Evolutionary conservation across 1,284 basidiomycete species (phyloP), one percentile per base, ranked within the genome.

Genomic region (Schizopora paradoxa): DNA sequence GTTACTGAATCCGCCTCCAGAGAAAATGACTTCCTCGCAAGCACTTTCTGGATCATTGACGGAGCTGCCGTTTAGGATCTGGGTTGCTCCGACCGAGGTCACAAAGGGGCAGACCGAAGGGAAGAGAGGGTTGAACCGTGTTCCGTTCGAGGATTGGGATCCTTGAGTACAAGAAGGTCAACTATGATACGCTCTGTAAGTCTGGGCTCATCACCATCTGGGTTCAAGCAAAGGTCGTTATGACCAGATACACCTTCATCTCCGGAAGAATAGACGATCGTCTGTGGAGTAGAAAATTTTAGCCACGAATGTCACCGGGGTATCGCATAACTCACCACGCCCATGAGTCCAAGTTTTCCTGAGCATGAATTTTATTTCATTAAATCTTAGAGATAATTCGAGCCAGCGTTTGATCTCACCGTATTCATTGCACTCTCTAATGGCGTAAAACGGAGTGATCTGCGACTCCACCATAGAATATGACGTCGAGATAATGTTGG

Each of bases 371-470:
- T 23, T 18, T 3, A 28, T 26, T 35, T 14, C 19, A 18, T 14
- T 4, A 23, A 3, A n/a, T 11, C 22, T 6, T 38, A 11, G 18
- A 19, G 18, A 26, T 2, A 21, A 32, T 8, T 10, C 6, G 7
- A 6, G 2, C 14, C 19, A 16, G 1, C 2, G 18, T 3, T 14
- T 21, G 19, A 45, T 36, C 44, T 64, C 67, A 41, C 60, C 79
- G 54, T 81, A 81, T 54, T 80, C 77, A 10, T 56, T 55, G 53
- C 77, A 80, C 56, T 79, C 77, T 31, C 76, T 63, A 36, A 63
- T 60, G 22, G 72, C 66, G 58, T 73, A 78, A 19, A 56, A 56
- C 3, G 62, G 48, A 0, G 72, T 69, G 14, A 73, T 60, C 32
- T 68, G 67, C 3, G 65, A 65, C 57, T 79, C 76, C 39, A 71